phyloP scores from a whole-genome alignment of 2,329 filamentous ascomycete species.

The Davidsoniella neocaledoniae region DNA sequence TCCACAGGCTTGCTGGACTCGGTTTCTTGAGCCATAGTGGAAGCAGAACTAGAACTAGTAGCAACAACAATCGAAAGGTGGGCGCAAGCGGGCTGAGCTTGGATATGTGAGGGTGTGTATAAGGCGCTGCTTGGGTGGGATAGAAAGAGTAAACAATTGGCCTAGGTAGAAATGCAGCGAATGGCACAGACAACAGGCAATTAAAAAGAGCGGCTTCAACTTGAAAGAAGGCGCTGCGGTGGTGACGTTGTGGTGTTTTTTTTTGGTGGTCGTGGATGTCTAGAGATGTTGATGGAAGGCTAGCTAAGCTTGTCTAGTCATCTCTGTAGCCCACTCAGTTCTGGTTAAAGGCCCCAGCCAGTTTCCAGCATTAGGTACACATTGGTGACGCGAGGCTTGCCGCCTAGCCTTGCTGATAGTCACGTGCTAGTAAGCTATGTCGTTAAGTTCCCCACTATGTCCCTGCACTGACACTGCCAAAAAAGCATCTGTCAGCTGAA shows the following conservation, averaged over 20 bases:
- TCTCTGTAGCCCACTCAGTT: not conserved
- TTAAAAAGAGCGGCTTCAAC: not conserved
- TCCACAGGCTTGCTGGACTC: conserved; percentile 70
- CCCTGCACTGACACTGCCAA: not conserved
- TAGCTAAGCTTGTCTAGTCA: not conserved
- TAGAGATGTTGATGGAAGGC: conserved; percentile 7
- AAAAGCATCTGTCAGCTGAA: not conserved
- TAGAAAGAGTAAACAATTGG: not conserved
- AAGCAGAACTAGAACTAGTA: not conserved
- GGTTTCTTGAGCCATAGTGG: conserved; percentile 81
- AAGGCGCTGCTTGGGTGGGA: not conserved
- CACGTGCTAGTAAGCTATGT: conserved; percentile 6
- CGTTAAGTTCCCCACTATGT: not conserved
- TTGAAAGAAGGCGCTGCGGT: conserved; percentile 1
- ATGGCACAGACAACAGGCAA: not conserved
- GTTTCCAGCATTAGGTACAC: conserved; percentile 11
- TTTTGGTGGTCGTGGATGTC: conserved; percentile 3
- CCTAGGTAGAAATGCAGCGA: not conserved
- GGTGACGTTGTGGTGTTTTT: conserved; percentile 4
- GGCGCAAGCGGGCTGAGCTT: not conserved
- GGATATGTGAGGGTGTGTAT: not conserved
- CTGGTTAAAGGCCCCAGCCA: not conserved
- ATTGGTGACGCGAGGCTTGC: conserved; percentile 23
- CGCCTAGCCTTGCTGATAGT: conserved; percentile 18
- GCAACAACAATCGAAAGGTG: not conserved